A percentile compares a stretch with the other conserved stretches of the same genome.
phyloP scores from a whole-genome alignment of 441 rosid genomes.

The Adansonia grandidieri region DNA sequence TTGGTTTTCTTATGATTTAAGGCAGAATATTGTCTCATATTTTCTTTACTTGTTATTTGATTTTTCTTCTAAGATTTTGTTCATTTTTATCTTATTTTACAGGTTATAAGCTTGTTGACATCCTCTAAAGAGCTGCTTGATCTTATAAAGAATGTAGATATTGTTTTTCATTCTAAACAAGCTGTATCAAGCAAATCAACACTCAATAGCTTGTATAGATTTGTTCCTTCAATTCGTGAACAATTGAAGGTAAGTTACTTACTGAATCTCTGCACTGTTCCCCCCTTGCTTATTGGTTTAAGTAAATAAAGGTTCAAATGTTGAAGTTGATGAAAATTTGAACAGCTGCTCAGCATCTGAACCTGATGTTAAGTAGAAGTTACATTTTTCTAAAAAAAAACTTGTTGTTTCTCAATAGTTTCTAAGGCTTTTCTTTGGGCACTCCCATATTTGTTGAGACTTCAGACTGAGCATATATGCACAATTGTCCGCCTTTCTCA shows the following conservation, averaged over 20 bases:
- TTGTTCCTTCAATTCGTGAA: constrained; percentile 69
- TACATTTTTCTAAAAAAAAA: background rate
- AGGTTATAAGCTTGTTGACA: constrained; percentile 69
- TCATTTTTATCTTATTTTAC: constrained; percentile 24
- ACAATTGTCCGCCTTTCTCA: background rate
- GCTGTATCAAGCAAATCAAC: constrained; percentile 54
- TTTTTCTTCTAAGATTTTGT: constrained; percentile 11
- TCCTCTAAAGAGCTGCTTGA: constrained; percentile 71
- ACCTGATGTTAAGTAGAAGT: background rate
- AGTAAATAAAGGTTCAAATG: background rate
- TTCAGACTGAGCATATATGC: background rate
- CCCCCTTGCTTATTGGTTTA: background rate
- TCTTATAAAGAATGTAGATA: constrained; percentile 67
- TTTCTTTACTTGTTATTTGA: background rate
- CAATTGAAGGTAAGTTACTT: constrained; percentile 64
- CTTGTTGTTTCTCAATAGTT: constrained; percentile 1
- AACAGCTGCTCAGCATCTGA: background rate
- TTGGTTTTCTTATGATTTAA: constrained; percentile 9
- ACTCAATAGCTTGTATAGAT: constrained; percentile 50
- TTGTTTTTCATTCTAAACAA: constrained; percentile 66
- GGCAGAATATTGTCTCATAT: background rate
- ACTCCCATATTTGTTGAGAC: background rate
- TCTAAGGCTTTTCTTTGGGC: constrained; percentile 1
- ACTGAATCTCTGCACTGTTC: constrained; percentile 6
- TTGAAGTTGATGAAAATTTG: background rate